Percentiles rank a stretch among this genome's conserved stretches.
phyloP scores from a whole-genome alignment of 768 basidiomycete species.

The Leucosporidium yakuticum region DNA sequence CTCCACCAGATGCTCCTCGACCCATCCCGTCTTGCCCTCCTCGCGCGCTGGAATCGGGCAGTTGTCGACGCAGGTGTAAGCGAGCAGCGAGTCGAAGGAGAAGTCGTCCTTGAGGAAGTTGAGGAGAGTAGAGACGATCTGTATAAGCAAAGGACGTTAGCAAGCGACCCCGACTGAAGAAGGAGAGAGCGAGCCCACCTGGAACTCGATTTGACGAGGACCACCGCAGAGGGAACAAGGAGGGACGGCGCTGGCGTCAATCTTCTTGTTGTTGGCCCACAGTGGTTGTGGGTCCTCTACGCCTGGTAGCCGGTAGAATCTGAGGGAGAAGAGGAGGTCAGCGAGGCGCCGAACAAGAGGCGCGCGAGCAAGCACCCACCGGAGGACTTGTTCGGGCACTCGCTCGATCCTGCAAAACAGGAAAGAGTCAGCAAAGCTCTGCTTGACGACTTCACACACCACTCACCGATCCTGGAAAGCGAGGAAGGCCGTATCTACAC shows the following conservation, averaged over 20 bases:
- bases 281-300: slow-evolving; percentile 25
- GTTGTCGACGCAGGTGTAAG: slow-evolving; percentile 33
- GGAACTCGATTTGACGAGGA: slow-evolving; percentile 34
- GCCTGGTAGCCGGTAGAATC: slow-evolving; percentile 32
- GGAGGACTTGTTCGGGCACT: slow-evolving; percentile 36
- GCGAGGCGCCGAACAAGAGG: background rate
- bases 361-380: slow-evolving; percentile 12
- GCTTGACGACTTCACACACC: too few relatives aligned
- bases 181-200: slow-evolving; percentile 17
- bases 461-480: slow-evolving; percentile 33
- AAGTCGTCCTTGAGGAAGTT: slow-evolving; percentile 25
- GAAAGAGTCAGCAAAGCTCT: background rate
- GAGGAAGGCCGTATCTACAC: slow-evolving; percentile 35
- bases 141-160: background rate
- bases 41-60: slow-evolving; percentile 13
- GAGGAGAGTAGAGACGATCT: slow-evolving; percentile 35
- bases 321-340: background rate
- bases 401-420: slow-evolving; percentile 13
- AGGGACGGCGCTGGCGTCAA: slow-evolving; percentile 8
- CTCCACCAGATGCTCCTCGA: slow-evolving; percentile 24
- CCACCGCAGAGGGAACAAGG: slow-evolving; percentile 24
- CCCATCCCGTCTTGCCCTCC: slow-evolving; percentile 27
- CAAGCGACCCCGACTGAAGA: rapidly evolving
- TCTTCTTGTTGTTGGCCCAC: slow-evolving; percentile 14
- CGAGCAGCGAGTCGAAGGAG: slow-evolving; percentile 33